These are phyloP conservation scores for Epichloe gansuensis DNA, from an alignment of 2,329 filamentous ascomycete genomes.

Conservation along the genomic window DNA sequence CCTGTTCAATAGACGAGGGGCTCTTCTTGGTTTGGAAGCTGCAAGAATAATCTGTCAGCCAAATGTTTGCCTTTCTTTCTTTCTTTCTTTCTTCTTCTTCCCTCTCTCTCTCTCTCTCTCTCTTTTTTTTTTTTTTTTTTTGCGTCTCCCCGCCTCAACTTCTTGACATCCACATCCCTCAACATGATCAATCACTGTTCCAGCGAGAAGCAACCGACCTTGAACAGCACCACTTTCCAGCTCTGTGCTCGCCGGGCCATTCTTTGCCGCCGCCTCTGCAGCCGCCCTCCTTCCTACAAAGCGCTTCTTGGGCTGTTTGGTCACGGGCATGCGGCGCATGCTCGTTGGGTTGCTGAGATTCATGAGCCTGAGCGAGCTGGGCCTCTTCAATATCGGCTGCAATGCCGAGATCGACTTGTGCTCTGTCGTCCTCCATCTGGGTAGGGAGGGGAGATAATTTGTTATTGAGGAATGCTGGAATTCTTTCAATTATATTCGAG, in stretches of 20 bases:
- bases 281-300: conserved; percentile 79
- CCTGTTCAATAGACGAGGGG: conserved; percentile 76
- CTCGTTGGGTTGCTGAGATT: conserved; percentile 2
- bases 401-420: conserved; percentile 56
- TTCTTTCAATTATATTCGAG: neutral
- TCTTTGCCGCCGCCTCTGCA: conserved; percentile 43
- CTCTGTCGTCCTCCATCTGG: conserved; percentile 65
- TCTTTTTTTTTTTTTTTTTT: neutral
- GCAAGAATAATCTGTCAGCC: neutral
- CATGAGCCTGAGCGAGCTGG: conserved; percentile 22
- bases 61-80: no score
- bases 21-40: conserved; percentile 62
- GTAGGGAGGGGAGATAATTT: neutral
- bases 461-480: neutral
- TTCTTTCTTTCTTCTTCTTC: no score
- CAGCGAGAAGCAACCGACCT: conserved; percentile 34
- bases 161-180: neutral
- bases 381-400: conserved; percentile 51
- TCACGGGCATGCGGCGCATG: conserved; percentile 10
- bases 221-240: conserved; percentile 22
- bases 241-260: conserved; percentile 15
- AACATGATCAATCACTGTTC: neutral
- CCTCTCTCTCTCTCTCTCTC: neutral
- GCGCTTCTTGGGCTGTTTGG: conserved; percentile 74
- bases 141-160: neutral